These are phyloP conservation scores for Leucosporidium scottii DNA, from an alignment of 768 basidiomycete genomes.

Conservation along the genomic window DNA sequence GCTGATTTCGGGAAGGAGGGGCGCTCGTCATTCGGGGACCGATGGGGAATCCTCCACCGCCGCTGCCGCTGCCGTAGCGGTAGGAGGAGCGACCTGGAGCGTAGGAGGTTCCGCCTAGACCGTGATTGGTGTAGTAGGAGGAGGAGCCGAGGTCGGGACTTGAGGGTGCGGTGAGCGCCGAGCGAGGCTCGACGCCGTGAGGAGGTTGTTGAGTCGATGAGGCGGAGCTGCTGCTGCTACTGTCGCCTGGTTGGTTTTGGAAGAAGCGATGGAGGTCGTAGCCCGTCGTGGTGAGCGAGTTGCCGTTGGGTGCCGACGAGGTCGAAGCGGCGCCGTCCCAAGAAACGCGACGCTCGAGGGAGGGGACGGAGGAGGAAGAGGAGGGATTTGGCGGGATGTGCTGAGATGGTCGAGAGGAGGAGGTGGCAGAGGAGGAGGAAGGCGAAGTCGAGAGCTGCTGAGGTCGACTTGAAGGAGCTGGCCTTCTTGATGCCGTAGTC, in stretches of 20 bases:
- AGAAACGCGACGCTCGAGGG: conserved; percentile 10
- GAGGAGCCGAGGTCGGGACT: conserved; percentile 18
- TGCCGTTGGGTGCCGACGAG: conserved; percentile 1
- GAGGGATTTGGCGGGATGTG: not conserved
- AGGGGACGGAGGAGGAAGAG: not conserved
- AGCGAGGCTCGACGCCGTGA: not conserved
- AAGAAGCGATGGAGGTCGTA: conserved; percentile 34
- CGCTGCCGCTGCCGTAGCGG: conserved; percentile 6
- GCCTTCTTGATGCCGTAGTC: too few relatives aligned
- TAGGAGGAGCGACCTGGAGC: conserved; percentile 6
- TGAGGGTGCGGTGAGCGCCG: conserved; percentile 21
- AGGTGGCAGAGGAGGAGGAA: not conserved
- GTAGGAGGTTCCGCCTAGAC: not conserved
- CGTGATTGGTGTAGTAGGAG: conserved; percentile 6
- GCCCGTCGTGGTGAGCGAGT: not conserved
- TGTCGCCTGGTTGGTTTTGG: conserved; percentile 19
- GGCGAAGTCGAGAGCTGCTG: conserved; percentile 8
- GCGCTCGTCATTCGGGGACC: too few relatives aligned
- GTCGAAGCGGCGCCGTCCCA: conserved; percentile 21
- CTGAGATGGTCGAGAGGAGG: conserved; percentile 2
- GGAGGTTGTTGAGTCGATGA: not conserved
- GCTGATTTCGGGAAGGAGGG: too few relatives aligned
- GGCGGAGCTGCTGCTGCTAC: not conserved
- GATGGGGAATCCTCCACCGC: too few relatives aligned
- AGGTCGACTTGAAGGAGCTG: not conserved